Conservation (phyloP, 2,329 filamentous ascomycete genomes). For the Chrysoporthe austroafricana region DNA sequence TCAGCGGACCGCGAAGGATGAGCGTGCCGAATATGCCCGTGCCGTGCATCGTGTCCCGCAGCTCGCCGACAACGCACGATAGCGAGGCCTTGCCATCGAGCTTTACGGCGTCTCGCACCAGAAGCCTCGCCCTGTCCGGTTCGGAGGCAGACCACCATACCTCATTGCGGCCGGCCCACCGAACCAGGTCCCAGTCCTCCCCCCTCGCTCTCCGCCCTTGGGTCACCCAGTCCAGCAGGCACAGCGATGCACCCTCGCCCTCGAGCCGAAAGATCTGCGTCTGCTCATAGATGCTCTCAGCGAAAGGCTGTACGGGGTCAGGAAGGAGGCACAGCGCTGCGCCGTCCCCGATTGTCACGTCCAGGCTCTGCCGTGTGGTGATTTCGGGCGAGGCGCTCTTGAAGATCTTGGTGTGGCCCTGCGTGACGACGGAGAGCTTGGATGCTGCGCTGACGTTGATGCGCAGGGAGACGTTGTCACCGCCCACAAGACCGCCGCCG, state of each 20-base stretch:
- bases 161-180: slow-evolving; percentile 86
- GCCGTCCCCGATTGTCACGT: slow-evolving; percentile 52
- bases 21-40: slow-evolving; percentile 83
- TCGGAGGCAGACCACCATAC: slow-evolving; percentile 62
- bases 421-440: slow-evolving; percentile 68
- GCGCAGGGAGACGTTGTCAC: slow-evolving; percentile 77
- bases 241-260: slow-evolving; percentile 63
- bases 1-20: slow-evolving; percentile 75
- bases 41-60: slow-evolving; percentile 70
- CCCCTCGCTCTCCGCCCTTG: slow-evolving; percentile 83
- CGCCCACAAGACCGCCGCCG: slow-evolving; percentile 88
- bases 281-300: slow-evolving; percentile 82
- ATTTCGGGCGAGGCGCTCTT: slow-evolving; percentile 66
- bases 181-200: slow-evolving; percentile 83
- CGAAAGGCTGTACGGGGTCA: slow-evolving; percentile 92
- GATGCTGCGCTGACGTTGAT: slow-evolving; percentile 68
- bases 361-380: slow-evolving; percentile 61
- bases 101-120: slow-evolving; percentile 85
- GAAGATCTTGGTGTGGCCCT: slow-evolving; percentile 95
- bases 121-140: slow-evolving; percentile 56
- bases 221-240: slow-evolving; percentile 91
- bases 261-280: slow-evolving; percentile 74
- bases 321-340: slow-evolving; percentile 72
- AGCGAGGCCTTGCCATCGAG: slow-evolving; percentile 55
- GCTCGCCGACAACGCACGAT: slow-evolving; percentile 36